Conservation (phyloP, 805 yeast species). For the Metschnikowia shivogae region DNA sequence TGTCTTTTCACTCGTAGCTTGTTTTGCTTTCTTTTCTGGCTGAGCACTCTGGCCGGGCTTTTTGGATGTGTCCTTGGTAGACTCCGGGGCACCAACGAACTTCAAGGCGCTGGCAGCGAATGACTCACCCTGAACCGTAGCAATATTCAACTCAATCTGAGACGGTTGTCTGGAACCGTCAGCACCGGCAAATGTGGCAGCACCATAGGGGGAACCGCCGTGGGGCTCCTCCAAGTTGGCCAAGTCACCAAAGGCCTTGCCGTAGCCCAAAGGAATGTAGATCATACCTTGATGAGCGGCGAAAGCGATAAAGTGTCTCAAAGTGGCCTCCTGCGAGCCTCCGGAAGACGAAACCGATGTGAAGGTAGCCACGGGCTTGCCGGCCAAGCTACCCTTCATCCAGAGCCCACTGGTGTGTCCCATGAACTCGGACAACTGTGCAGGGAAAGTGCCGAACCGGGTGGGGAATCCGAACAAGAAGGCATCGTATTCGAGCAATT, state of each 20-base stretch:
- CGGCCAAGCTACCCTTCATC: conserved; percentile 19
- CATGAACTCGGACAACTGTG: conserved; percentile 21
- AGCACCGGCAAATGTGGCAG: conserved; percentile 72
- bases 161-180: conserved; percentile 73
- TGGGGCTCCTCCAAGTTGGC: conserved; percentile 59
- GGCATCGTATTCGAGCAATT: conserved; percentile 19
- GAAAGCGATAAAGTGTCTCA: conserved; percentile 57
- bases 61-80: not conserved
- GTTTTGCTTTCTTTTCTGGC: not conserved
- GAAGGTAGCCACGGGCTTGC: conserved; percentile 51
- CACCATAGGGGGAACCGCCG: conserved; percentile 86
- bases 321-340: conserved; percentile 79
- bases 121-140: conserved; percentile 61
- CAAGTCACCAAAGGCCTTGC: conserved; percentile 49
- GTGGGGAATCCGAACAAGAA: conserved; percentile 20
- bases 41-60: not conserved
- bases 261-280: conserved; percentile 76
- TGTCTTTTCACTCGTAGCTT: not conserved
- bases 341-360: conserved; percentile 71
- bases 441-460: conserved; percentile 20
- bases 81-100: conserved; percentile 12
- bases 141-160: conserved; percentile 59
- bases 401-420: conserved; percentile 20
- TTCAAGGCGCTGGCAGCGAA: conserved; percentile 39
- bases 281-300: conserved; percentile 78